Evolutionary conservation across 805 yeast genomes (phyloP), one percentile per base, ranked within the genome.

Genomic region (Starmerella kuoi): DNA sequence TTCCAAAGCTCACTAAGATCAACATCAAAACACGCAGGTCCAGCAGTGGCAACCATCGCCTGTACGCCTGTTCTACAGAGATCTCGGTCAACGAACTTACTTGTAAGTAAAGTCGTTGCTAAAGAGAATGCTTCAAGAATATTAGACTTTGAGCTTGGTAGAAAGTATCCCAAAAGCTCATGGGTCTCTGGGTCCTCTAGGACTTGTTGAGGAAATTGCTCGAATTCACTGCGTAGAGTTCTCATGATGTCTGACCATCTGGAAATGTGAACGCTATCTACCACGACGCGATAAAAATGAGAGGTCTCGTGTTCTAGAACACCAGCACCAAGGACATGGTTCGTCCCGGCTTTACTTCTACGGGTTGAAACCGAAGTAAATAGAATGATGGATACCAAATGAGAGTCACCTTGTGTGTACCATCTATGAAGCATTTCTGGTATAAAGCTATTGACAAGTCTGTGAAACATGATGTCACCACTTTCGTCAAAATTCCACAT

Each of bases 401-500:
- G 99, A 55, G 87, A 94, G 1, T 95, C 80, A 18, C 82, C 88
- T 45, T 77, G 70, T 26, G 78, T 79, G 49, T 85, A 72, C 97
- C 97, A 91, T 45, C 78, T 71, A 52, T 77, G 77, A 59, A 91
- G 85, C 28, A 88, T 78, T 45, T 78, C 79, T 0, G 99, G 99
- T 41, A 91, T 77, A 38, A 88, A 67, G n/a, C 93, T 81, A 58
- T 88, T 87, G 35, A 91, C 85, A 52, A 91, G 74, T 60, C 86
- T 84, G 59, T 87, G 88, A 59, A 88, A 88, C 73, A 85, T 74
- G 41, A 87, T 81, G 56, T 88, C 96, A 2, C 98, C 98, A 50
- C 81, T 81, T 55, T 87, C 95, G 61, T 91, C 97, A 60, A 91
- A 91, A 59, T 86, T 85, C 93, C 96, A 91, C 96, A 91, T 91